Evolutionary conservation across 2,329 filamentous ascomycete species (phyloP), one percentile per base, ranked within the genome.

Genomic region (Apiospora rasikravindrae): DNA sequence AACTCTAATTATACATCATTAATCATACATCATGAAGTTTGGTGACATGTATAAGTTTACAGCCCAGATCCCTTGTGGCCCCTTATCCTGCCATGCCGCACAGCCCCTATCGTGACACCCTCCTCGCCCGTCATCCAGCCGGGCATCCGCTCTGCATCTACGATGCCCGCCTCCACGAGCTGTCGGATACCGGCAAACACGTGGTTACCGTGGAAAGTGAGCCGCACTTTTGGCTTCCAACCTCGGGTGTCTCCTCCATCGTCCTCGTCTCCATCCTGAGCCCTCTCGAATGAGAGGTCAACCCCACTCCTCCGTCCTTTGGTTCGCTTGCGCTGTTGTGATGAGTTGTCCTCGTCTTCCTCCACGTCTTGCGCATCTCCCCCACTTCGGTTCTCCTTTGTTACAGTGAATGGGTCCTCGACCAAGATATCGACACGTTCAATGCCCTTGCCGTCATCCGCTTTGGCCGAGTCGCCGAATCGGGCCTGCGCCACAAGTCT

Each of bases 81-180:
- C 61, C 83, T 83, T 77, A 95, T 90, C 74, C 91, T 86, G 2
- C 94, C 94, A 72, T 89, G 82, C 74, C 86, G 88, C 4, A 97
- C 90, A 40, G 90, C 87, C 0, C 93, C 93, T 49, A 91, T 86
- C 70, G 93, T 96, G 6, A 96, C 90, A 0, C 91, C 93, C 64
- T 94, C 93, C 78, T 97, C 94, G 1, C 94, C 95, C 0, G 94
- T 96, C 91, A 97, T 92, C 94, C 94, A 97, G 0, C 93, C 93
- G 0, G 95, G 94, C 92, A 97, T 95, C 71, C 86, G 89, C 77
- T 91, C 88, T 1, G 94, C 92, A 78, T 97, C 90, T 37, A 97
- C 85, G 69, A 93, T 86, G 0, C 94, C 94, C 22, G 89, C 84
- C 80, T 97, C 94, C 0, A 96, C 92, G 44, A 97, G 86, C 77